These are phyloP conservation scores for Thraustochytrium sp. DNA, from an alignment of 352 stramenopile species.

Conservation along the genomic window DNA sequence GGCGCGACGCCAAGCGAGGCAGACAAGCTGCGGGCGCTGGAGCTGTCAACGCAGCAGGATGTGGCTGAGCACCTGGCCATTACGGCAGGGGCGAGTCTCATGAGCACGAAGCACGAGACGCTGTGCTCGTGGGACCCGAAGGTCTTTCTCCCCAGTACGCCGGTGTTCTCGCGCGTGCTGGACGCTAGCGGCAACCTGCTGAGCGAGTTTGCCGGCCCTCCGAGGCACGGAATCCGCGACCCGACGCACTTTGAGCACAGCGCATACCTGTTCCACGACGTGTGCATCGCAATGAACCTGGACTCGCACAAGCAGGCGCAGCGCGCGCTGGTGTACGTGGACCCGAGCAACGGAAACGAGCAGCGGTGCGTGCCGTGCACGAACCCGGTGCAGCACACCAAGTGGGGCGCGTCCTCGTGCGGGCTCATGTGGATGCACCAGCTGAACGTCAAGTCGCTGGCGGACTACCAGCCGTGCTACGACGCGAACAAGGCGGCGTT, in stretches of 20 bases:
- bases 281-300: conserved; percentile 38
- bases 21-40: not conserved
- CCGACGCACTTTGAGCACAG: not conserved
- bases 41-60: not conserved
- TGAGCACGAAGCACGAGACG: conserved; percentile 51
- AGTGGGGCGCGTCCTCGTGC: conserved; percentile 19
- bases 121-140: conserved; percentile 39
- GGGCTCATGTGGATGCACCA: conserved; percentile 47
- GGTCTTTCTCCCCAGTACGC: not conserved
- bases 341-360: not conserved
- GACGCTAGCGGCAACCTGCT: no score
- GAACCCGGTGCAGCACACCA: conserved; percentile 32
- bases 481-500: not conserved
- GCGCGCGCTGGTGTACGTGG: conserved; percentile 7
- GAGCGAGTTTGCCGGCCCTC: no score
- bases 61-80: conserved; percentile 57
- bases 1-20: not conserved
- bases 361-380: conserved; percentile 21
- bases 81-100: conserved; percentile 61
- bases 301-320: conserved; percentile 36
- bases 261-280: conserved; percentile 39
- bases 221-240: not conserved
- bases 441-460: not conserved
- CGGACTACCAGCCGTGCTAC: conserved; percentile 30
- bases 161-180: no score